Conservation (phyloP, 176 grass and related monocot genomes). For the Cenchrus americanus region DNA sequence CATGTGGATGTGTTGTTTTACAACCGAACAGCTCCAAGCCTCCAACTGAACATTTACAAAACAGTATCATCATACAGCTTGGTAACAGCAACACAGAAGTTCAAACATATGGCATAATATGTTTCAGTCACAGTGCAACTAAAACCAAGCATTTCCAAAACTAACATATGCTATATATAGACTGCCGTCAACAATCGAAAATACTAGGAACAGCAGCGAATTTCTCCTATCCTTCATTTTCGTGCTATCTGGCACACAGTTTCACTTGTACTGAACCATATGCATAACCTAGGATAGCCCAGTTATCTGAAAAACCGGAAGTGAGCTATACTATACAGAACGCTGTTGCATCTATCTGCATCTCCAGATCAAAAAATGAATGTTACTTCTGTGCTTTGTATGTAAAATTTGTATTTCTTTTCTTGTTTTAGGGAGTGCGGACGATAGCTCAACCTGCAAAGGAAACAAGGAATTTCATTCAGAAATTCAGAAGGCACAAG, state of each 20-base stretch:
- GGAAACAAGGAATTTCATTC: slow-evolving; percentile 6
- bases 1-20: not conserved
- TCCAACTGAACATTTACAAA: not conserved
- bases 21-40: not conserved
- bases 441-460: slow-evolving; percentile 16
- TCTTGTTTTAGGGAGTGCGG: not conserved
- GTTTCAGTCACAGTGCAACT: not conserved
- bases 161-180: not conserved
- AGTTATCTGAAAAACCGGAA: not conserved
- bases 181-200: not conserved
- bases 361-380: not conserved
- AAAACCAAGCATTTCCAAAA: slow-evolving; percentile 9
- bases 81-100: not conserved
- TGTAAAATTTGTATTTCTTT: not conserved
- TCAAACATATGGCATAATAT: slow-evolving; percentile 13
- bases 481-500: not conserved
- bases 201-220: not conserved
- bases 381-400: slow-evolving; percentile 9
- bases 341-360: not conserved
- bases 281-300: not conserved
- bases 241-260: not conserved
- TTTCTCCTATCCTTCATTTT: not conserved
- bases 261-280: slow-evolving; percentile 21
- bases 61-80: not conserved
- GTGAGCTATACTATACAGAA: slow-evolving; percentile 1